Evolutionary conservation across 1,284 basidiomycete genomes (phyloP), one percentile per base, ranked within the genome.

Genomic region (Anthracocystis panici-leucophaei): DNA sequence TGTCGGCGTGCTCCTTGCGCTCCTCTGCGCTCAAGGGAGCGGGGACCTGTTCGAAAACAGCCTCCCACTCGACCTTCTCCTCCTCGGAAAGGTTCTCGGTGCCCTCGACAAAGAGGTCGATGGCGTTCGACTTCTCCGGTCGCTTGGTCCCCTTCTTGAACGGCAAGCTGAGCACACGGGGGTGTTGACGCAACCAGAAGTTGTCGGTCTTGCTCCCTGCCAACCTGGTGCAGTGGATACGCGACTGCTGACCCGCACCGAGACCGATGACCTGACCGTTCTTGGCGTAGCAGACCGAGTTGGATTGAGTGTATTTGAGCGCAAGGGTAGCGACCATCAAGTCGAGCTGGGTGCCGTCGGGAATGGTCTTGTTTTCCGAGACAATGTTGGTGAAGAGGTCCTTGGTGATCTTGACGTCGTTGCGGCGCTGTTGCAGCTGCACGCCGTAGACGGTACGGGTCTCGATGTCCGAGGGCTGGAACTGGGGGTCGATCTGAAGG

Each of bases 131-230:
- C 87, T 97, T 98, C 83, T 99, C 96, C 1, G 96, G 94, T 48
- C 97, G 92, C 89, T 98, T 99, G 79, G 94, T 92, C 49, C 95
- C 95, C 87, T 95, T 94, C 86, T 97, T 98, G 90, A 98, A 99
- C 2, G 95, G 93, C 49, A 98, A 90, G 12, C 88, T 88, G 74
- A 97, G 91, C 52, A 95, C 95, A 52, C 93, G 92, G 0, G 95
- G 92, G 87, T 98, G 95, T 88, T 98, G 95, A 40, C 96, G 91
- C 64, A 98, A 89, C 96, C 97, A 99, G 95, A 96, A 99, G 81
- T 95, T 90, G 88, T 99, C 97, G n/a, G 95, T 95, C 88, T 99
- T 99, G 73, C 91, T 90, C 12, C 97, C 96, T 1, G 97, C 97
- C 50, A 99, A 91, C 55, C 97, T 92, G 21, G 96, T 99, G 88